Base-by-base conservation (phyloP, 2,329 filamentous ascomycete genomes). In the Drechslerella coelobrocha region DNA sequence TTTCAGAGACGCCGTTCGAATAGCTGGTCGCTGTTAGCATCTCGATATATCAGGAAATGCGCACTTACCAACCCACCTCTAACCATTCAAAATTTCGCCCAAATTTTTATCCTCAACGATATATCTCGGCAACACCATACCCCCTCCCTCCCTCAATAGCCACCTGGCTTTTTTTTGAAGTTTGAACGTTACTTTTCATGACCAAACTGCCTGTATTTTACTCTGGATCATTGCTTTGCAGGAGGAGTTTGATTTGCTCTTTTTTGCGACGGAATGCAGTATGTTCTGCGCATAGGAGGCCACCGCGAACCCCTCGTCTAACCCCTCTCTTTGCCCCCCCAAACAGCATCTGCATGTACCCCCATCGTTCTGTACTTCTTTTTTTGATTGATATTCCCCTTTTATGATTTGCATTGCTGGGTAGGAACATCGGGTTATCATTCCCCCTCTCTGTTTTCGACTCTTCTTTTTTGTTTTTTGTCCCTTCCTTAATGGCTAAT, bases 1-100 rank as follows among this genome's bases (percentile, higher is more conserved):
- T 69, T 45, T 69, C 65, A 14, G 65, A 69, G 57, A 69, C 65
- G 6, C 65, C 65, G 12, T 69, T 69, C 17, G 65, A 61, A 41
- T 69, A 62, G 39, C n/a, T n/a, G 24, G 10, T 9, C 24, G 7
- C 6, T 43, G 10, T 9, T 19, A 14, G 19, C 19, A 19, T 45
- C 9, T 45, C 48, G 26, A 19, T 37, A 31, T 26, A 45, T 19
- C 21, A 19, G 34, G 41, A 45, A 19, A 9, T 45, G 19, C 19
- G 14, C 41, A 19, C 14, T 45, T 45, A 45, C 41, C 41, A 45
- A 45, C 14, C 14, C 19, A 21, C 19, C 21, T 19, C 5, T n/a
- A n/a, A 39, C 17, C 34, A 39, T 39, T 39, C 34, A 10, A 39
- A 39, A 10, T 39, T 14, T 39, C 34, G n/a, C n/a, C n/a, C n/a